Base-by-base conservation (phyloP, 192 early-diverging fungal species). In the Funneliformis mosseae region DNA sequence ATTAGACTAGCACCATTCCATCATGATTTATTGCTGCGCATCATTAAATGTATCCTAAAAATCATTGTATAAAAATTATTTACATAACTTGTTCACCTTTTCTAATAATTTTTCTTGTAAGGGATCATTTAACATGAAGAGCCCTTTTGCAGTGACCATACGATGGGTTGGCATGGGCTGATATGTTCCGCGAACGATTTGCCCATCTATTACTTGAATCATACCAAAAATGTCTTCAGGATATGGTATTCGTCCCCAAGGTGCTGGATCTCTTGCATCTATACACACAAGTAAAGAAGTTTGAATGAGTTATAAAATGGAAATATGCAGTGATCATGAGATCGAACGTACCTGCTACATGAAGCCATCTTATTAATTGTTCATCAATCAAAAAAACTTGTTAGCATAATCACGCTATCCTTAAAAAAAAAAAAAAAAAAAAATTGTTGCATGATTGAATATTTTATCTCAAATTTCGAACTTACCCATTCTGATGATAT, bases 211-310 rank as follows among this genome's bases (percentile, higher is more conserved):
- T 12, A 92, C 74, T 66, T 88, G 74, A 8, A 92, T 87, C 72
- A 88, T 89, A 38, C 91, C 91, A 80, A 92, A 86, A 38, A 90
- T 92, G 80, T 92, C 88, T 70, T 92, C 91, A 23, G 91, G 89
- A 38, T 80, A 75, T 18, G 89, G 88, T 48, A 90, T 92, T 25
- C 91, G 74, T 11, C 74, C 74, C 63, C 63, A 66, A 27, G 21
- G 8, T 33, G 27, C 25, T 66, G 63, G 63, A 28, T 66, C 63
- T 66, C 63, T 66, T 25, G 10, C 23, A 66, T 66, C 63, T 66
- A 28, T 66, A 33, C 14, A 66, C 27, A 12, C 10, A 10, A 66
- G 23, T 8, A 5, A 62, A 23, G 21, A 23, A 7, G 3, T 33
- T 64, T 12, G 28, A 33, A 28, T 33, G 27, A 8, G 14, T 8